Evolutionary conservation across 1,284 basidiomycete genomes (phyloP).

Genomic region (Tylopilus sp.): DNA sequence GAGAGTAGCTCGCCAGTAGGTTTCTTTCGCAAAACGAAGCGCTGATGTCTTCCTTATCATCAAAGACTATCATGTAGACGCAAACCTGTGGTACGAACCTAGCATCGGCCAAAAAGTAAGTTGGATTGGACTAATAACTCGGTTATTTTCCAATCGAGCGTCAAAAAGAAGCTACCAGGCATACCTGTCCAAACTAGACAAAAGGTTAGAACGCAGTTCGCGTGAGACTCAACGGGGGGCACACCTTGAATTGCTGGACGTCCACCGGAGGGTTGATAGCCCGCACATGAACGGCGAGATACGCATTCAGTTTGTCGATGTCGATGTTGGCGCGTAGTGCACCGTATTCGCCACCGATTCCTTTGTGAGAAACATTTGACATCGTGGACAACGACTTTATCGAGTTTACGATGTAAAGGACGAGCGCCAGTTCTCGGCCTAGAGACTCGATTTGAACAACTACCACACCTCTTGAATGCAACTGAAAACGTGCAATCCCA

Average conservation of each 20-base stretch:
- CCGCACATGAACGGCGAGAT: conserved; percentile 58
- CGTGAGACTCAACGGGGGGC: conserved; percentile 23
- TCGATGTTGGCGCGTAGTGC: conserved; percentile 72
- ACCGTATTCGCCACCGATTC: conserved; percentile 72
- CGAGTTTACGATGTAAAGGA: background rate
- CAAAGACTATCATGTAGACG: conserved; percentile 3
- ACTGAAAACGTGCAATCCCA: too few relatives aligned
- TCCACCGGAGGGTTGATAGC: conserved; percentile 64
- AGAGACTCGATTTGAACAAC: background rate
- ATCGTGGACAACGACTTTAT: conserved; percentile 16
- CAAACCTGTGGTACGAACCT: conserved; percentile 39
- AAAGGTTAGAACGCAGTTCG: conserved; percentile 4
- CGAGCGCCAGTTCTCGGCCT: too few relatives aligned
- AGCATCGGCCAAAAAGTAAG: conserved; percentile 83
- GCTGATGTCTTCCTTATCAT: conserved; percentile 47
- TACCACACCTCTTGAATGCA: background rate
- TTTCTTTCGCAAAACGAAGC: conserved; percentile 91
- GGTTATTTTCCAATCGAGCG: conserved; percentile 6
- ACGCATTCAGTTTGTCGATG: conserved; percentile 61
- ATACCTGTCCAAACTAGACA: conserved; percentile 75
- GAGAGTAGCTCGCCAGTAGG: conserved; percentile 86
- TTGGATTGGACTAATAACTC: conserved; percentile 79
- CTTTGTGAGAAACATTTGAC: conserved; percentile 37
- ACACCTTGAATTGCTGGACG: conserved; percentile 90
- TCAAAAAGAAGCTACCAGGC: conserved; percentile 9